Evolutionary conservation across 1,284 basidiomycete species (phyloP), one percentile per base, ranked within the genome.

Genomic region (Takashimella koratensis): DNA sequence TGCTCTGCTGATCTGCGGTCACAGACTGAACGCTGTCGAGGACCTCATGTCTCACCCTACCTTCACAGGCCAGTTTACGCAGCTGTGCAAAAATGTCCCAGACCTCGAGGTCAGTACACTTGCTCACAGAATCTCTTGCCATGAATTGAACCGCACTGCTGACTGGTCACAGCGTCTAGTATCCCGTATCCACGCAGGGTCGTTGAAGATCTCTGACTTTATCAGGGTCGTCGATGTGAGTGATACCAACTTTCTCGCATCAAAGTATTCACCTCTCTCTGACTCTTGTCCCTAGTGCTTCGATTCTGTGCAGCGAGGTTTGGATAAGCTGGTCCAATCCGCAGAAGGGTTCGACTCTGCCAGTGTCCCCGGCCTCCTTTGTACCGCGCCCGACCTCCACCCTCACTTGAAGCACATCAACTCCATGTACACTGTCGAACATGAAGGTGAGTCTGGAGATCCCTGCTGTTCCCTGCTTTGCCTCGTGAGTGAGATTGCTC

Each of bases 111-210:
- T 71, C 26, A 59, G 69, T 30, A 21, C 19, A 5, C 21, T 3
- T 22, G 22, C 6, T n/a, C 21, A 27, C 21, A 10, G 40, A 4
- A 19, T 26, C 12, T 16, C 21, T 5, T 43, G 5, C 10, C n/a
- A n/a, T n/a, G n/a, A n/a, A n/a, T n/a, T 8, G 16, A 16, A 36
- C 16, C 30, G 8, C 10, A 36, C 30, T 36, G 30, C 30, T 36
- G 16, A 36, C 30, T 36, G 10, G 5, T n/a, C n/a, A 23, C 44
- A 72, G 71, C 88, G 94, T 24, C 84, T 95, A 54, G 85, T 98
- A 4, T 92, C 90, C 6, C 86, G 94, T 40, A 88, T 97, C 52
- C 94, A 97, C 66, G 92, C 93, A 5, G 90, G 87, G 66, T 89
- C 85, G 51, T 89, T 90, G 73, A 86, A 84, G 70, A 84, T 93